Conservation (phyloP, 2,329 filamentous ascomycete species). For the Coniella lustricola region DNA sequence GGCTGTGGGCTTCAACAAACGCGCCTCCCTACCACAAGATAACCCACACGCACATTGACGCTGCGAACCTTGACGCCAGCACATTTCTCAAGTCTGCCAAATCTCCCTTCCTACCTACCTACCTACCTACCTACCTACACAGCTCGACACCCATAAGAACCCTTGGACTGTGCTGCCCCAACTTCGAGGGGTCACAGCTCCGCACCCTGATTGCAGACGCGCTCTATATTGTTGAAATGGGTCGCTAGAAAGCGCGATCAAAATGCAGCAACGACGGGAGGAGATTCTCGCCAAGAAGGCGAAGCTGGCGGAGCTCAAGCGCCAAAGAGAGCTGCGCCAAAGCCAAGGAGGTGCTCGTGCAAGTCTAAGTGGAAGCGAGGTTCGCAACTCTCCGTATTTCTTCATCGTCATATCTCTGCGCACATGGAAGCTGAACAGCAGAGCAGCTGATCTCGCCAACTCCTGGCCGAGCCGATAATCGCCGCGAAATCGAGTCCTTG, state of each 20-base stretch:
- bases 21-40: neutral
- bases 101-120: too few species aligned
- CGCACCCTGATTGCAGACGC: neutral
- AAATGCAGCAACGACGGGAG: conserved; percentile 77
- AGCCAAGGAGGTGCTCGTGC: conserved; percentile 65
- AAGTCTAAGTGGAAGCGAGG: conserved; percentile 64
- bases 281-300: conserved; percentile 96
- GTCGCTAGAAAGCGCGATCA: conserved; percentile 32
- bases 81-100: too few species aligned
- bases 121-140: too few species aligned
- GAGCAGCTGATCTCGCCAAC: conserved; percentile 60
- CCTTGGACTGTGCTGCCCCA: neutral
- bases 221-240: conserved; percentile 36
- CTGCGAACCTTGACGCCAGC: too few species aligned
- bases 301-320: conserved; percentile 92
- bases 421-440: conserved; percentile 11
- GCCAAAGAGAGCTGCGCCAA: conserved; percentile 77
- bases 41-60: too few species aligned
- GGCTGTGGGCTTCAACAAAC: neutral
- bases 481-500: conserved; percentile 74
- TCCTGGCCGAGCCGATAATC: conserved; percentile 60
- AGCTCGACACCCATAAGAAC: neutral
- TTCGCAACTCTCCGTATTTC: conserved; percentile 33
- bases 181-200: neutral
- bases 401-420: conserved; percentile 6